Evolutionary conservation across 164 flowering plant species (phyloP).

Genomic region (Chimonanthus salicifolius): DNA sequence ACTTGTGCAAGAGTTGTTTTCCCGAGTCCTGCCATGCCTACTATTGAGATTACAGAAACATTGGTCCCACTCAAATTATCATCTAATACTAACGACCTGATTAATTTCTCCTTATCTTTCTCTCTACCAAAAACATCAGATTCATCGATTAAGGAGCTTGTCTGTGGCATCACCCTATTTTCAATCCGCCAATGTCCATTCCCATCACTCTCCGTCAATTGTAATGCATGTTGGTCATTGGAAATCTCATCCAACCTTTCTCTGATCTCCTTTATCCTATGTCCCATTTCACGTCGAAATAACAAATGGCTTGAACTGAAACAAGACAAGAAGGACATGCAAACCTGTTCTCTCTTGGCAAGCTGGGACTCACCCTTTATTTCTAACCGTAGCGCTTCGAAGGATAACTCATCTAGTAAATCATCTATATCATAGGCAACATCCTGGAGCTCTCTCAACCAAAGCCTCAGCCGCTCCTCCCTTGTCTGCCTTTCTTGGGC

Average conservation of each 20-base stretch:
- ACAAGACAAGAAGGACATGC: background rate
- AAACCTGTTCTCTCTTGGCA: background rate
- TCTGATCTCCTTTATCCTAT: background rate
- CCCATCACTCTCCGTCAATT: background rate
- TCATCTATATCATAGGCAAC: background rate
- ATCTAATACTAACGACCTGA: background rate
- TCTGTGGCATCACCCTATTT: background rate
- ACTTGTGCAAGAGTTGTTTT: conserved; percentile 16
- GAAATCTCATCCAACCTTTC: conserved; percentile 7
- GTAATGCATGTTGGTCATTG: background rate
- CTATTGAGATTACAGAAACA: conserved; percentile 5
- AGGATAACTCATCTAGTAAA: conserved; percentile 1
- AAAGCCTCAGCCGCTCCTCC: background rate
- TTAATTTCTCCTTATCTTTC: background rate
- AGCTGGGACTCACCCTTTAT: background rate
- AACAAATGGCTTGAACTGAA: background rate
- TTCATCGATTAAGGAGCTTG: background rate
- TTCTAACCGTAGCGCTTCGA: background rate
- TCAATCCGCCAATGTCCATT: too few species aligned
- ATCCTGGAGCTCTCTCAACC: background rate
- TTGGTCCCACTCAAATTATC: background rate
- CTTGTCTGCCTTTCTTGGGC: background rate
- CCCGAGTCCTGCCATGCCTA: conserved; percentile 13
- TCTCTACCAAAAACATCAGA: conserved; percentile 4
- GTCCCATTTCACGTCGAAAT: conserved; percentile 1